Evolutionary conservation across 352 stramenopile genomes (phyloP), one percentile per base, ranked within the genome.

Genomic region (Aphanomyces cochlioides): DNA sequence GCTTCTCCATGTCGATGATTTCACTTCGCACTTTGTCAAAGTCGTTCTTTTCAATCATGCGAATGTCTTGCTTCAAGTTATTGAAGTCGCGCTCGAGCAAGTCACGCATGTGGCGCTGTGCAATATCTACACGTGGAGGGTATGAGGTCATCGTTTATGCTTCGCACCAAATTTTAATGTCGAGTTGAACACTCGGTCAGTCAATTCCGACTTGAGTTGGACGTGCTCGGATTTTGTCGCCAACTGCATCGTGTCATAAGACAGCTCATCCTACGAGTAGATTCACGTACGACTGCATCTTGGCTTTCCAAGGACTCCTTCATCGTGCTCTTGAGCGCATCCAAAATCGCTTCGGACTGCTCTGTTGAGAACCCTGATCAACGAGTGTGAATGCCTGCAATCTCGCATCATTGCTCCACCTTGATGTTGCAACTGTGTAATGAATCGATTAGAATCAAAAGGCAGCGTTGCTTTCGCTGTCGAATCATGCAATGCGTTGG

Each of bases 31-130:
- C 89, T 72, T 93, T 92, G 75, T 95, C 87, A 67, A 95, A 95
- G 70, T 95, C 87, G 68, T 90, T 90, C 74, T 95, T 95, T 73
- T 95, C 87, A 10, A 93, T 80, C 85, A 95, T 93, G 65, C 87
- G 85, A 72, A 95, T 95, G 69, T 95, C 87, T 70, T 93, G 85
- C 75, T 95, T 95, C 21, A 95, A 76, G 59, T 88, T 93, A 75
- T 93, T 93, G 66, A 95, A 95, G 77, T 95, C 87, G 38, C 87
- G 84, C 69, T 93, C 87, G 17, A 93, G 81, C 48, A 95, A 78
- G 78, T 95, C 87, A 28, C 85, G 84, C 72, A 88, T 91, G 75
- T 95, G 87, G 19, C 87, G 87, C 73, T 95, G 87, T n/a, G 87
- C 84, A 76, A 95, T 95, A 61, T 95, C 87, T 95, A 53, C 21